Conservation (phyloP, 371 early-diverging fungal genomes). For the Mucor velutinosus region DNA sequence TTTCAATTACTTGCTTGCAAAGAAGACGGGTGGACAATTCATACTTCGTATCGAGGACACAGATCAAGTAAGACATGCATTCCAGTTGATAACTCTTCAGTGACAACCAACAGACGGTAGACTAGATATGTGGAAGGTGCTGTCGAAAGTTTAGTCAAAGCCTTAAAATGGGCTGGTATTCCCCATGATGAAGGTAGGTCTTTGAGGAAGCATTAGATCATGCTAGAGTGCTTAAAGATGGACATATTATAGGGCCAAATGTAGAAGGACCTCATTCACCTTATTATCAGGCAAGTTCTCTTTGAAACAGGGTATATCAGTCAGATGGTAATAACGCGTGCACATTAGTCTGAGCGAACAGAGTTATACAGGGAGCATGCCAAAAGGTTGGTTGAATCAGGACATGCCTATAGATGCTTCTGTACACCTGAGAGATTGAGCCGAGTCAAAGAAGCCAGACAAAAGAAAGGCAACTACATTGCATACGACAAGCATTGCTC, state of each 20-base stretch:
- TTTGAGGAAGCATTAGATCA: not conserved
- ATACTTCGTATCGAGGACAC: conserved; percentile 95
- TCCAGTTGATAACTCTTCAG: no score
- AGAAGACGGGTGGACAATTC: conserved; percentile 73
- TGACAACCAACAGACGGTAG: conserved; percentile 30
- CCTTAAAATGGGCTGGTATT: conserved; percentile 82
- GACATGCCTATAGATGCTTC: conserved; percentile 91
- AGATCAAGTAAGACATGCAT: conserved; percentile 63
- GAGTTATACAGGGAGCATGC: conserved; percentile 73
- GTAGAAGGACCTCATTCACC: conserved; percentile 65
- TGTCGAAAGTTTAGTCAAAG: conserved; percentile 64
- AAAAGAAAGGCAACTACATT: conserved; percentile 59
- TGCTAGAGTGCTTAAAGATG: not conserved
- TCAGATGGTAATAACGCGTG: not conserved
- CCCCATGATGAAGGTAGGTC: conserved; percentile 73
- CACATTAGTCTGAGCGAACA: conserved; percentile 70
- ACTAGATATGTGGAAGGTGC: conserved; percentile 81
- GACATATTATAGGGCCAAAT: conserved; percentile 52
- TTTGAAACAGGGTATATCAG: not conserved
- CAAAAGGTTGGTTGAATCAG: conserved; percentile 66
- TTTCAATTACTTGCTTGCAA: conserved; percentile 87
- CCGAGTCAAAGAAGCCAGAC: conserved; percentile 56
- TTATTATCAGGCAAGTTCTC: conserved; percentile 65
- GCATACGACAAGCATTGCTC: conserved; percentile 87
- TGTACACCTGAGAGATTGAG: conserved; percentile 79